phyloP scores from a whole-genome alignment of 2,329 filamentous ascomycete species.

The Scedosporium dehoogii region DNA sequence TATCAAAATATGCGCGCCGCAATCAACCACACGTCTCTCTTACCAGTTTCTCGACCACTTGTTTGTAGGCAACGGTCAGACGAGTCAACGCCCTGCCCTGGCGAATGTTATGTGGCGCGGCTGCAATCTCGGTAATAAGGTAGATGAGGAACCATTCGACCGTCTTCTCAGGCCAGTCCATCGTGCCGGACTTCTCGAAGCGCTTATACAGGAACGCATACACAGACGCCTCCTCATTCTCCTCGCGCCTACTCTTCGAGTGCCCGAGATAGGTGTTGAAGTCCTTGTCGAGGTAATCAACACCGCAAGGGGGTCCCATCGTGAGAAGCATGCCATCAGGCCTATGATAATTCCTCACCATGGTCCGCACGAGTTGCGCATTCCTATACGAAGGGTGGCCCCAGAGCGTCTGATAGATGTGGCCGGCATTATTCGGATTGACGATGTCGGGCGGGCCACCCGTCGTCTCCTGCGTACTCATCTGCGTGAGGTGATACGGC shows the following conservation, averaged over 20 bases:
- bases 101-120: neutral
- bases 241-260: neutral
- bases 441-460: neutral
- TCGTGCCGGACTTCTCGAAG: neutral
- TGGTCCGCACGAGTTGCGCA: neutral
- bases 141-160: neutral
- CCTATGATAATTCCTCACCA: neutral
- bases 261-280: conserved; percentile 18
- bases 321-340: neutral
- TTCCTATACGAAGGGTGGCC: neutral
- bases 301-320: conserved; percentile 25
- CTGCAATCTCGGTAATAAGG: neutral
- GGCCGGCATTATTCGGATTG: neutral
- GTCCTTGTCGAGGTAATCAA: conserved; percentile 33
- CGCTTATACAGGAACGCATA: neutral
- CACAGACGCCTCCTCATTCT: neutral
- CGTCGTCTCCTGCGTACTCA: neutral
- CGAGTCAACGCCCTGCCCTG: neutral
- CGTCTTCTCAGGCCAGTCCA: neutral
- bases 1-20: too few species aligned
- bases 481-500: neutral
- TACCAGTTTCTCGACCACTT: neutral
- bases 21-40: too few species aligned
- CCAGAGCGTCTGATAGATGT: neutral
- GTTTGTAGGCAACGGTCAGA: neutral